A percentile compares a stretch with the other conserved stretches of the same genome.
phyloP scores from a whole-genome alignment of 768 basidiomycete genomes.

The Mycena leptocephala region DNA sequence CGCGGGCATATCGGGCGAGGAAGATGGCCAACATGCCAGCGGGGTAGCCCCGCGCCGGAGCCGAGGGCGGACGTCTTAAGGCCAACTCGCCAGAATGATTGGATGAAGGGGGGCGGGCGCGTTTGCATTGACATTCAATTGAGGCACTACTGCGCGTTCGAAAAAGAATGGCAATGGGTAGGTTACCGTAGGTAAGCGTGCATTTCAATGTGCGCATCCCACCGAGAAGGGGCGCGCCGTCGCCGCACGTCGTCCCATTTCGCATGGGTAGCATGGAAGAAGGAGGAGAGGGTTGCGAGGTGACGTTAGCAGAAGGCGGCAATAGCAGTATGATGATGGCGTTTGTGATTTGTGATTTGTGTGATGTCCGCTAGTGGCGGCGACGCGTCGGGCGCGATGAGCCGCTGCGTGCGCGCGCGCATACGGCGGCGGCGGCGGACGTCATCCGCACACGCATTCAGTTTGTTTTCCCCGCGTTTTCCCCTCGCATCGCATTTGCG shows the following conservation, averaged over 20 bases:
- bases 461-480: not conserved
- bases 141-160: not conserved
- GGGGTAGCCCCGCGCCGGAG: not conserved
- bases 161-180: not conserved
- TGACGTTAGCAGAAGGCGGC: constrained; percentile 16
- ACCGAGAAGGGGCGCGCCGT: constrained; percentile 18
- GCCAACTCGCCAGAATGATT: not conserved
- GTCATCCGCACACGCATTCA: not conserved
- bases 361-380: not conserved
- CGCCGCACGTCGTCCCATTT: not conserved
- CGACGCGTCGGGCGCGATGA: not conserved
- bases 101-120: not conserved
- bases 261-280: not conserved
- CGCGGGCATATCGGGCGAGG: not conserved
- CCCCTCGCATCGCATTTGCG: not conserved
- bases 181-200: no score
- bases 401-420: no score
- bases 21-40: not conserved
- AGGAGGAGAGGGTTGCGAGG: constrained; percentile 2
- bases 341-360: not conserved
- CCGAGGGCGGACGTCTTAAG: not conserved
- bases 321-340: not conserved
- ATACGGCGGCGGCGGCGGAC: not conserved
- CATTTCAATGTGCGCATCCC: constrained; percentile 16
- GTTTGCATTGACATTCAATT: not conserved